phyloP scores from a whole-genome alignment of 352 stramenopile species.

The Chrysophaeum taylorii region DNA sequence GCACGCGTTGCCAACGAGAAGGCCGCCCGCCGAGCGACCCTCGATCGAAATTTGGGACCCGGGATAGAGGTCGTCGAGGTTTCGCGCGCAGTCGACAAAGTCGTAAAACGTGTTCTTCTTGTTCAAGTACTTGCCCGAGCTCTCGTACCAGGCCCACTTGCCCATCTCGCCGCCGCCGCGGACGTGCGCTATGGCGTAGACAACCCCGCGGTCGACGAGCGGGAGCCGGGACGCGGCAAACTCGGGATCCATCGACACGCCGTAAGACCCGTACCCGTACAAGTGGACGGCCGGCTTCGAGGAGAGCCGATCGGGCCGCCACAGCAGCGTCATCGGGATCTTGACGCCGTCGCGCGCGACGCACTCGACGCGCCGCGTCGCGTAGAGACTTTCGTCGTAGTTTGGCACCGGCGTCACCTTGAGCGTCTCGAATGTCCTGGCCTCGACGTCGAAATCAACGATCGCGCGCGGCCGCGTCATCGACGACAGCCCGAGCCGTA shows the following conservation, averaged over 20 bases:
- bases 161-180: constrained; percentile 91
- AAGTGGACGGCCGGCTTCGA: constrained; percentile 69
- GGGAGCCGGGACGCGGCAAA: constrained; percentile 77
- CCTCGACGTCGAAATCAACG: constrained; percentile 62
- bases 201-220: constrained; percentile 83
- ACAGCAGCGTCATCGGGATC: constrained; percentile 60
- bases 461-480: constrained; percentile 74
- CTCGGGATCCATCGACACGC: constrained; percentile 75
- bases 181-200: constrained; percentile 93
- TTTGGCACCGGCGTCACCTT: constrained; percentile 81
- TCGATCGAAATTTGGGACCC: neutral
- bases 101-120: constrained; percentile 98
- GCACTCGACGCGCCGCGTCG: constrained; percentile 72
- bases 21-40: constrained; percentile 75
- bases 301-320: constrained; percentile 48
- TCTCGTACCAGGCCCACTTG: constrained; percentile 81
- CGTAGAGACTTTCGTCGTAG: constrained; percentile 80
- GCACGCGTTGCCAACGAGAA: constrained; percentile 86
- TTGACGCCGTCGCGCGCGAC: constrained; percentile 65
- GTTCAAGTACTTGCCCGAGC: constrained; percentile 85
- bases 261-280: constrained; percentile 91
- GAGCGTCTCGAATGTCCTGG: constrained; percentile 52
- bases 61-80: neutral
- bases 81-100: constrained; percentile 66
- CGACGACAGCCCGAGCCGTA: constrained; percentile 80